phyloP scores from a whole-genome alignment of 768 basidiomycete genomes.

The Peribolospora baueri region DNA sequence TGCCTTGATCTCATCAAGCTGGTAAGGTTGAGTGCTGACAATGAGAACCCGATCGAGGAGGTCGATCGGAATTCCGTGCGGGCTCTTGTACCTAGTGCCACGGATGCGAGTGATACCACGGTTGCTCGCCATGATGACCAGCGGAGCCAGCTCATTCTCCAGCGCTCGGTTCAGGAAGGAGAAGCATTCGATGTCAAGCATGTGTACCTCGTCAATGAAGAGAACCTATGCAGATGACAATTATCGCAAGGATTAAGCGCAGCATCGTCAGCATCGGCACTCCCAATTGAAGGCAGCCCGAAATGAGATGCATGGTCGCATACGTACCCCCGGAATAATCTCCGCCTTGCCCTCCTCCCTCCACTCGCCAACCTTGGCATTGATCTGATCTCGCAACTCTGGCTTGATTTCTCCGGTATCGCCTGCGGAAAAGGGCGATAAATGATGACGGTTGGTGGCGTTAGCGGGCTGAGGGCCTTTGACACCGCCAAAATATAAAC shows the following conservation, averaged over 20 bases:
- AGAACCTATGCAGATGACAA: too few species aligned
- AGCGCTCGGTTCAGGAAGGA: slow-evolving; percentile 92
- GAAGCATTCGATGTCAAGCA: slow-evolving; percentile 99
- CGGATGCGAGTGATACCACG: slow-evolving; percentile 82
- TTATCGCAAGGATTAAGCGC: too few species aligned
- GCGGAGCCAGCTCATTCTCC: slow-evolving; percentile 72
- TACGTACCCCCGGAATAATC: slow-evolving; percentile 73
- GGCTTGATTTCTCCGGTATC: slow-evolving; percentile 99
- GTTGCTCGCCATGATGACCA: slow-evolving; percentile 97
- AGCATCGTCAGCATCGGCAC: too few species aligned
- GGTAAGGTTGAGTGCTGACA: slow-evolving; percentile 73
- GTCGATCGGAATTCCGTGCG: slow-evolving; percentile 85
- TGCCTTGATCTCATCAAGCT: slow-evolving; percentile 56
- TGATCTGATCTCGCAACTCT: slow-evolving; percentile 85
- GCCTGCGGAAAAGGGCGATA: slow-evolving; percentile 34
- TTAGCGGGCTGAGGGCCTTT: too few species aligned
- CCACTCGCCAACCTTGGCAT: slow-evolving; percentile 92
- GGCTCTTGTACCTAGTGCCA: slow-evolving; percentile 79
- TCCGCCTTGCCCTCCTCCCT: slow-evolving; percentile 95
- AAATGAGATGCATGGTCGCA: slow-evolving; percentile 61
- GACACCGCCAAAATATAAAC: neutral
- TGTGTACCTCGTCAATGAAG: slow-evolving; percentile 39
- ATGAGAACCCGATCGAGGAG: slow-evolving; percentile 86
- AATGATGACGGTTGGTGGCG: neutral
- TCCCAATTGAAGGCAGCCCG: too few species aligned